Conservation (phyloP, 2,329 filamentous ascomycete genomes). For the Fusarium temperatum region DNA sequence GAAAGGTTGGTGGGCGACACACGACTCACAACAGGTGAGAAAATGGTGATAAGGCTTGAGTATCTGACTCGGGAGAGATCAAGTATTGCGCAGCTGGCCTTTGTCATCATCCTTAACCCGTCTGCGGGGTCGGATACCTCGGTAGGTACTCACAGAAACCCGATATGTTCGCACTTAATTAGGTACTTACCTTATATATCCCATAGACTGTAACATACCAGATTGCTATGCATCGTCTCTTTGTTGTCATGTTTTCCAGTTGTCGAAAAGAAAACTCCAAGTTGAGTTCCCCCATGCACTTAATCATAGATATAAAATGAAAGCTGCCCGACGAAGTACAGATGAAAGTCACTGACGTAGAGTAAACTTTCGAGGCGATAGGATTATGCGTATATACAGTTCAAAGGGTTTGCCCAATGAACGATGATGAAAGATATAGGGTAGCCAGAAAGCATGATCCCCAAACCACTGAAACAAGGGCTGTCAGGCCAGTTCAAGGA, state of each 20-base stretch:
- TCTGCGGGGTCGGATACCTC: neutral
- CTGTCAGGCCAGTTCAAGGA: neutral
- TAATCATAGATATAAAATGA: neutral
- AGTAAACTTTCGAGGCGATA: neutral
- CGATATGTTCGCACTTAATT: no score
- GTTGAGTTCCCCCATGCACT: neutral
- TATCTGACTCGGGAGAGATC: conserved; percentile 4
- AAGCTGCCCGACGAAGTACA: neutral
- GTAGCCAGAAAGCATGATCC: neutral
- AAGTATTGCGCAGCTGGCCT: neutral
- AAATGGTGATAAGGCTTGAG: neutral
- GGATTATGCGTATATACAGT: neutral
- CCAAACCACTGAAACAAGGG: neutral
- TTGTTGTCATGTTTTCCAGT: no score
- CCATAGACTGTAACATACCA: no score
- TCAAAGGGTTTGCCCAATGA: neutral
- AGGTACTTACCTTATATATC: no score
- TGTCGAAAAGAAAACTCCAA: neutral
- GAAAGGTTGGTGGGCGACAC: neutral
- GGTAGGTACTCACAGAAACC: neutral
- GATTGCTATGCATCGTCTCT: no score
- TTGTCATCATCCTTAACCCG: neutral
- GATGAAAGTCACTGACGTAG: no score
- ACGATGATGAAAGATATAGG: neutral
- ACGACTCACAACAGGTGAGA: conserved; percentile 3